Evolutionary conservation across 495 filamentous ascomycete genomes (phyloP).

Genomic region (Pyronema domesticum): DNA sequence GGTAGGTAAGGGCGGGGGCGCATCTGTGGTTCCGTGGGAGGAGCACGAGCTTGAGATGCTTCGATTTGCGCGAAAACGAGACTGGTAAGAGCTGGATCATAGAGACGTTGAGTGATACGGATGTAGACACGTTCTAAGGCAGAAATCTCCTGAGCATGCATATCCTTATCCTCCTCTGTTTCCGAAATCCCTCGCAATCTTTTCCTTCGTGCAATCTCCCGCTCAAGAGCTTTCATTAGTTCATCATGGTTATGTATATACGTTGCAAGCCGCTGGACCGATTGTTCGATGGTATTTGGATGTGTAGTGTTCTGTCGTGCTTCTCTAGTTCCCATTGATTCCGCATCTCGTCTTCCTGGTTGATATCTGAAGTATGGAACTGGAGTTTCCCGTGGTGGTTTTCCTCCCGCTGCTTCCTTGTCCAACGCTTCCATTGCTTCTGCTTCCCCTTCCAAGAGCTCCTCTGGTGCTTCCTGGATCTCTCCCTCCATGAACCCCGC

Average conservation of each 20-base stretch:
- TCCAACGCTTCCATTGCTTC: no score
- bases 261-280: not conserved
- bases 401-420: no score
- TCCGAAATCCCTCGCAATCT: not conserved
- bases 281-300: not conserved
- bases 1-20: constrained; percentile 11
- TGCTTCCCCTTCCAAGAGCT: no score
- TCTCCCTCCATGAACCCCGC: no score
- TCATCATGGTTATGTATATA: not conserved
- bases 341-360: no score
- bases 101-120: constrained; percentile 9
- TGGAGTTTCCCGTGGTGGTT: no score
- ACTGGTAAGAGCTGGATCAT: not conserved
- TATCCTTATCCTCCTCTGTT: not conserved
- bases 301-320: not conserved
- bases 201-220: constrained; percentile 1
- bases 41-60: not conserved
- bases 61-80: not conserved
- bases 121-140: not conserved
- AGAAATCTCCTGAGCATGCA: not conserved
- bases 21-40: not conserved
- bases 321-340: no score
- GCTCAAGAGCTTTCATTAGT: constrained; percentile 1
- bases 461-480: no score
- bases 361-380: no score